phyloP scores from a whole-genome alignment of 208 protist species.

The Naegleria lovaniensis region DNA sequence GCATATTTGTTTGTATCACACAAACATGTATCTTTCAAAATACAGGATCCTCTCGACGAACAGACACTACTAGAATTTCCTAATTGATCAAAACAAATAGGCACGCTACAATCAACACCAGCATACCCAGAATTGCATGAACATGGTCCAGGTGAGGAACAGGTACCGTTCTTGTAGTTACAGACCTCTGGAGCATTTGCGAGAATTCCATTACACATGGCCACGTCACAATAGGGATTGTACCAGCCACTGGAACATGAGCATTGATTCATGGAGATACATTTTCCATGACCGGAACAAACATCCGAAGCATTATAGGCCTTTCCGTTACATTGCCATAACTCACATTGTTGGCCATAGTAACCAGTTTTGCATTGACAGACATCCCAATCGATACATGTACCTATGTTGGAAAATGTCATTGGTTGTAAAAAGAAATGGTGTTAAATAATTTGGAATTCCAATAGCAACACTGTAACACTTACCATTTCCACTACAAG shows the following conservation, averaged over 20 bases:
- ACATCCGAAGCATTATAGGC: neutral
- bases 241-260: neutral
- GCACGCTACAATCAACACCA: neutral
- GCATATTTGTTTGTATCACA: neutral
- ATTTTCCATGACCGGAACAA: neutral
- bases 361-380: neutral
- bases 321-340: neutral
- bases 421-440: neutral
- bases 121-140: neutral
- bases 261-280: neutral
- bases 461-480: neutral
- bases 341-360: neutral
- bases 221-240: neutral
- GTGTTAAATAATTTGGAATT: neutral
- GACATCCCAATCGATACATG: neutral
- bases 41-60: neutral
- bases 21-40: neutral
- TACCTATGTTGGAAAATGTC: neutral
- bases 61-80: neutral
- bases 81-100: neutral
- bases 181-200: neutral
- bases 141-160: neutral
- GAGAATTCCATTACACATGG: neutral
- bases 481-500: neutral
- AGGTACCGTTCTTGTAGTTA: neutral